Percentiles rank a stretch among this genome's conserved stretches.
These are phyloP conservation scores for Lipomyces chichibuensis DNA, from an alignment of 805 yeast species.

Conservation along the genomic window DNA sequence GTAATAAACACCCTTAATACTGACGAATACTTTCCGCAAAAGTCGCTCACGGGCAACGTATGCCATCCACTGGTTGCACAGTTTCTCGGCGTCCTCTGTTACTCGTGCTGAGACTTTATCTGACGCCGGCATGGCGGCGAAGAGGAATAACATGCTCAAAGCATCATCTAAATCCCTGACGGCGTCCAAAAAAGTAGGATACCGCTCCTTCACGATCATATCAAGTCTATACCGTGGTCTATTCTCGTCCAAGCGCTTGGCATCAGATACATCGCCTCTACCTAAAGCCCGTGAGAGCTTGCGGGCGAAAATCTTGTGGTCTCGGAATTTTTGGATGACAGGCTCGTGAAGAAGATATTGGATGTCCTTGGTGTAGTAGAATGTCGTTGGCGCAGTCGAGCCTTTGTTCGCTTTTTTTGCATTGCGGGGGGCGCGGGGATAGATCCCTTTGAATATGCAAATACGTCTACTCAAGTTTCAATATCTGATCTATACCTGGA, in stretches of 20 bases:
- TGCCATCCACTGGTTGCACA: slow-evolving; percentile 95
- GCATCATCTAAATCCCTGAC: slow-evolving; percentile 94
- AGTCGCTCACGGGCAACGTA: slow-evolving; percentile 82
- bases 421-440: slow-evolving; percentile 94
- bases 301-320: slow-evolving; percentile 91
- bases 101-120: slow-evolving; percentile 76
- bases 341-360: slow-evolving; percentile 96
- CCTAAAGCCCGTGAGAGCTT: slow-evolving; percentile 88
- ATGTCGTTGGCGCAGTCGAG: slow-evolving; percentile 93
- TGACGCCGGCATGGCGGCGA: slow-evolving; percentile 94
- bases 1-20: slow-evolving; percentile 96
- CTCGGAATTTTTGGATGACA: slow-evolving; percentile 84
- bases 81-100: slow-evolving; percentile 81
- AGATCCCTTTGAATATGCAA: slow-evolving; percentile 97
- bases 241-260: slow-evolving; percentile 78
- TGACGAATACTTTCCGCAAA: slow-evolving; percentile 86
- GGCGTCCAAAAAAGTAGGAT: slow-evolving; percentile 92
- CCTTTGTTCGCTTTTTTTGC: slow-evolving; percentile 98
- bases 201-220: slow-evolving; percentile 89
- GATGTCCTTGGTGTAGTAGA: slow-evolving; percentile 90
- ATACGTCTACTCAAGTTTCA: slow-evolving; percentile 58
- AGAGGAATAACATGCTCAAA: slow-evolving; percentile 88
- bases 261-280: slow-evolving; percentile 87
- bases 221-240: slow-evolving; percentile 86
- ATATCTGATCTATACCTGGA: neutral